Percentiles rank a stretch among this genome's conserved stretches.
These are phyloP conservation scores for Schizonepeta tenuifolia DNA, from an alignment of 257 asterid species.

Conservation along the genomic window DNA sequence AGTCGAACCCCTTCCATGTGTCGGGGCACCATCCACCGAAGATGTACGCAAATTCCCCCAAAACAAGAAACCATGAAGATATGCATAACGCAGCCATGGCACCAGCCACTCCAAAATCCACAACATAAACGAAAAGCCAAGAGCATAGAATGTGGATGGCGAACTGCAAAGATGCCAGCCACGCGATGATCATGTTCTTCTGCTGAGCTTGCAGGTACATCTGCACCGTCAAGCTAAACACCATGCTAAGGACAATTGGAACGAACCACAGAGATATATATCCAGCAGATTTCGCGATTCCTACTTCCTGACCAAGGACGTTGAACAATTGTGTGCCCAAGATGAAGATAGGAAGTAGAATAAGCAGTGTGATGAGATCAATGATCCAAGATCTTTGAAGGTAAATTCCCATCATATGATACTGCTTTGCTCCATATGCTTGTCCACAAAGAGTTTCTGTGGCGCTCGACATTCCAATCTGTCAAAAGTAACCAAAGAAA, in stretches of 20 bases:
- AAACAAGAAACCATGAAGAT: conserved; percentile 53
- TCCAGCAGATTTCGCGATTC: conserved; percentile 58
- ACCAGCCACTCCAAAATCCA: conserved; percentile 50
- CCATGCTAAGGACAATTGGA: conserved; percentile 47
- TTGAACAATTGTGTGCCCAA: conserved; percentile 54
- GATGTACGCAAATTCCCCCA: conserved; percentile 53
- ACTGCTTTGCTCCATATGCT: conserved; percentile 76
- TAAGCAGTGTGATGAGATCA: conserved; percentile 51
- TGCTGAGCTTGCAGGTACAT: conserved; percentile 75
- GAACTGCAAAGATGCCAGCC: conserved; percentile 49
- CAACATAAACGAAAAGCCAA: conserved; percentile 53
- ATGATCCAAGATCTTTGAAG: conserved; percentile 80
- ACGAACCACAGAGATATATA: conserved; percentile 62
- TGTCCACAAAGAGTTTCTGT: conserved; percentile 88
- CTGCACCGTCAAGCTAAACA: conserved; percentile 61
- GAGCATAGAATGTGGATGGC: conserved; percentile 53
- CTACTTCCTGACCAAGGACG: conserved; percentile 56
- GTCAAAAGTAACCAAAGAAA: neutral
- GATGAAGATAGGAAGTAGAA: conserved; percentile 61
- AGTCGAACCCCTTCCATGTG: conserved; percentile 59
- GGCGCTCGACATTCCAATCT: conserved; percentile 91
- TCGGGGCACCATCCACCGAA: conserved; percentile 73
- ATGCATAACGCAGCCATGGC: conserved; percentile 45
- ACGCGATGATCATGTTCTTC: conserved; percentile 58
- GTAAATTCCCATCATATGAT: conserved; percentile 81